phyloP scores from a whole-genome alignment of 106 monocot species.

The Triglochin maritima region DNA sequence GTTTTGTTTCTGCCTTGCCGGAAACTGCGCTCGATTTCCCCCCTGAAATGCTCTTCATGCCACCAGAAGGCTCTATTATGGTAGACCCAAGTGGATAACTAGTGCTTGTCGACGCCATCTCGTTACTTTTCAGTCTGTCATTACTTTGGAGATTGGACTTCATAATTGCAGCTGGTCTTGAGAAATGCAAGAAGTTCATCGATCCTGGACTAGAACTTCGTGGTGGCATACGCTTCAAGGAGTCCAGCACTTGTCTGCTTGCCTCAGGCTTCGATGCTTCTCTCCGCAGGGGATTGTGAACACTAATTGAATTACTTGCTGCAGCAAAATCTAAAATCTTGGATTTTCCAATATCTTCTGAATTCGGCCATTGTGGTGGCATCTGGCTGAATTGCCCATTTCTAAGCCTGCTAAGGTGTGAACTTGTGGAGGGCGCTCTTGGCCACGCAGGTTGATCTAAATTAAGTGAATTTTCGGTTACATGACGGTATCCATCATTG shows the following conservation, averaged over 20 bases:
- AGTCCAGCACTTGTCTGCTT: constrained; percentile 11
- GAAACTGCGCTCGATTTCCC: constrained; percentile 2
- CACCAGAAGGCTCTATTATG: constrained; percentile 20
- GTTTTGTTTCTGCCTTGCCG: constrained; percentile 2
- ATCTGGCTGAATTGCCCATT: constrained; percentile 14
- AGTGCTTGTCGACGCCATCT: constrained; percentile 29
- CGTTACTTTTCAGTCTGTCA: constrained; percentile 42
- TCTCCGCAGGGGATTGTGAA: not conserved
- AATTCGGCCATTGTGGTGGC: constrained; percentile 23
- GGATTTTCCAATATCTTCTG: not conserved
- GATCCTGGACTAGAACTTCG: constrained; percentile 7
- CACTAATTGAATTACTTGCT: not conserved
- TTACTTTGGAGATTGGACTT: constrained; percentile 32
- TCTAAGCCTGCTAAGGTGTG: constrained; percentile 9
- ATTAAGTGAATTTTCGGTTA: constrained; percentile 5
- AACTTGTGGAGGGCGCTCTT: not conserved
- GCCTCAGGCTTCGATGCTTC: not conserved
- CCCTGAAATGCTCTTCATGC: constrained; percentile 3
- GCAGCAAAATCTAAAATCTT: constrained; percentile 6
- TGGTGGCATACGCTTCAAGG: constrained; percentile 5
- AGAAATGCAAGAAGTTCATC: constrained; percentile 67
- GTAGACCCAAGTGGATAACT: constrained; percentile 31
- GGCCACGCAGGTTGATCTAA: not conserved
- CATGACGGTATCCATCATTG: not conserved
- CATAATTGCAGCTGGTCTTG: constrained; percentile 33